Conservation (phyloP, 2,329 filamentous ascomycete genomes). For the Helotiales sp. region DNA sequence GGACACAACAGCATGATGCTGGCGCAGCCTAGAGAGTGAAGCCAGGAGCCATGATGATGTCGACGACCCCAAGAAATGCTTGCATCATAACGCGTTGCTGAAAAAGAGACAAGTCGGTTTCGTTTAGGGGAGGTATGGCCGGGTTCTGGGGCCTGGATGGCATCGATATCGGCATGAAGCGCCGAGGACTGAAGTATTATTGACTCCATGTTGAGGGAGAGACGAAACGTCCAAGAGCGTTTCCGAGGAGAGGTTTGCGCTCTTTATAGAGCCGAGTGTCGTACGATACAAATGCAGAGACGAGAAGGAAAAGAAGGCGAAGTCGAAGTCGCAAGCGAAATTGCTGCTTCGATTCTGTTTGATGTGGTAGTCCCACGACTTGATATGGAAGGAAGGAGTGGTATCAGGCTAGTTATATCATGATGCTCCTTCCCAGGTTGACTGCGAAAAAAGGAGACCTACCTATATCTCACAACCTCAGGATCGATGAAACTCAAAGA, state of each 20-base stretch:
- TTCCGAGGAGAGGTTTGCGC: not conserved
- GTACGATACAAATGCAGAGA: not conserved
- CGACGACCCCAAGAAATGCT: constrained; percentile 27
- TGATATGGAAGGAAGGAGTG: not conserved
- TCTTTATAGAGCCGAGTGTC: not conserved
- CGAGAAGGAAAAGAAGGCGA: not conserved
- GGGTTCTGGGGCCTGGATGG: not conserved
- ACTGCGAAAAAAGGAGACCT: too few species aligned
- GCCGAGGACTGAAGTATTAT: not conserved
- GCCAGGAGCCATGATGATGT: constrained; percentile 30
- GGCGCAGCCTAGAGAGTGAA: constrained; percentile 26
- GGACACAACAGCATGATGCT: constrained; percentile 26
- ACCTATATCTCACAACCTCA: not conserved
- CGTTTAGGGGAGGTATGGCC: not conserved
- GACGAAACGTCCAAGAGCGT: not conserved
- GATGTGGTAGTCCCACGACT: not conserved
- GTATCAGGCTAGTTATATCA: not conserved
- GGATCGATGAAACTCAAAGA: not conserved
- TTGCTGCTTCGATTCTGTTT: not conserved
- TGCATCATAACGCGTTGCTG: constrained; percentile 15
- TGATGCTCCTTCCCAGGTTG: too few species aligned
- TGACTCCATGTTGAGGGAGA: not conserved
- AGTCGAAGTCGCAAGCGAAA: not conserved
- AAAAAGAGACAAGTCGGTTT: constrained; percentile 15
- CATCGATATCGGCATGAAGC: not conserved